These are phyloP conservation scores for Omphalotus olearius DNA, from an alignment of 1,284 basidiomycete genomes.

Conservation along the genomic window DNA sequence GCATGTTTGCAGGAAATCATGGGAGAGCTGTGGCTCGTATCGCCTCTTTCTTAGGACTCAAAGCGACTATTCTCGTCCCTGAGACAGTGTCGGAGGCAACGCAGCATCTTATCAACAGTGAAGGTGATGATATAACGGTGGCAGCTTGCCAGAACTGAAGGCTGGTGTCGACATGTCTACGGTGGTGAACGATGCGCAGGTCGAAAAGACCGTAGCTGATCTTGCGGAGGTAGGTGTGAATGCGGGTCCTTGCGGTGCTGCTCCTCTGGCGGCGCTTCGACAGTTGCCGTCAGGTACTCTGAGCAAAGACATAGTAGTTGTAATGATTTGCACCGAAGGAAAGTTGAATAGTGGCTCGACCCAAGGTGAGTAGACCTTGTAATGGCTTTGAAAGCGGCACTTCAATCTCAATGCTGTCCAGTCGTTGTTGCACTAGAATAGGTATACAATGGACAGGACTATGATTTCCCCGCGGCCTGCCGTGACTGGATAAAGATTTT, in stretches of 20 bases:
- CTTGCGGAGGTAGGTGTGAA: neutral
- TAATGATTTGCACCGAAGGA: slow-evolving; percentile 6
- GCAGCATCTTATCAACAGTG: slow-evolving; percentile 1
- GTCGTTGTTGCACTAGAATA: no score
- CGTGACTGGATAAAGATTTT: no score
- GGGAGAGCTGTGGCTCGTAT: slow-evolving; percentile 16
- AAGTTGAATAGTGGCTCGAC: no score
- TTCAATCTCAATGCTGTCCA: no score
- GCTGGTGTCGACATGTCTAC: slow-evolving; percentile 9
- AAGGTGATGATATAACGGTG: slow-evolving; percentile 9
- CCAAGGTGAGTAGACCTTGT: no score
- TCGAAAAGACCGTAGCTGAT: slow-evolving; percentile 1
- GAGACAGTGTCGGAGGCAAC: slow-evolving; percentile 1
- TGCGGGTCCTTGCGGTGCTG: slow-evolving; percentile 14
- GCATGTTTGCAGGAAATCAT: slow-evolving; percentile 9
- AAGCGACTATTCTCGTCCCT: slow-evolving; percentile 10
- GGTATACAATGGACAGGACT: no score
- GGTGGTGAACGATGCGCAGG: slow-evolving; percentile 11
- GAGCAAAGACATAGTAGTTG: neutral
- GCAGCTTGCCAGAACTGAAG: slow-evolving; percentile 11
- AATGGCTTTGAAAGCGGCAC: no score
- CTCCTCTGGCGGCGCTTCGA: slow-evolving; percentile 14
- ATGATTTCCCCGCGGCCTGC: no score
- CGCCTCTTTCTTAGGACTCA: slow-evolving; percentile 1
- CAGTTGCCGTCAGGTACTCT: neutral